Base-by-base conservation (phyloP, 306 rosid genomes). In the Begonia fuchsioides region DNA sequence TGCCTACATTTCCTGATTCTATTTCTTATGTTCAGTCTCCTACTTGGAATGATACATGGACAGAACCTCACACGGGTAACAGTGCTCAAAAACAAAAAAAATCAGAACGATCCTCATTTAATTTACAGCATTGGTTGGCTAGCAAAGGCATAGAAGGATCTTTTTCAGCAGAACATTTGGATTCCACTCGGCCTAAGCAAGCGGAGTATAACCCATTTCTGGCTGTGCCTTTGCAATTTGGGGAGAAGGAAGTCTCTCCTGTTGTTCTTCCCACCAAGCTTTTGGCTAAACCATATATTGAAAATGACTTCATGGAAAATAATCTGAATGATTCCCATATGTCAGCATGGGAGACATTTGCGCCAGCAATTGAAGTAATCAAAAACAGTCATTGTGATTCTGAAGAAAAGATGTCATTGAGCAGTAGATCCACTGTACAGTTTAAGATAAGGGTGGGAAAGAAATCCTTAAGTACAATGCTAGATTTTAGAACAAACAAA, bases 321-420 rank as follows among this genome's bases (percentile, higher is more conserved):
- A 56, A 44, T 61, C 58, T 68, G 19, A 56, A 44, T 60, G 80
- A 65, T 52, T 70, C 74, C 48, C 60, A 67, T 41, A 32, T 75
- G 44, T 79, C 82, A 20, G 80, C 80, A 52, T 53, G 75, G 68
- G 87, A 79, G 65, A 63, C 93, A 32, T 80, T 75, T 73, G 75
- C 82, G 65, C 93, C 96, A 11, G 87, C 83, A 40, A 82, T 82
- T 73, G 94, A 80, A 67, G 77, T 79, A 1, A 73, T 82, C 60
- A 75, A 80, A 54, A 72, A 55, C 51, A 43, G 65, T 8, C 44
- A 43, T 12, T 13, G 17, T 55, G 78, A 71, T 60, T 63, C 68
- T 17, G 68, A 67, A 43, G 90, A 72, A 44, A 70, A 62, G 44
- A 40, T 60, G 39, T 47, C 53, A 55, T 51, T 59, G 47, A 77